Percentiles rank a stretch among this genome's conserved stretches.
phyloP scores from a whole-genome alignment of 2,329 filamentous ascomycete genomes.

The Neopestalotiopsis sp. region DNA sequence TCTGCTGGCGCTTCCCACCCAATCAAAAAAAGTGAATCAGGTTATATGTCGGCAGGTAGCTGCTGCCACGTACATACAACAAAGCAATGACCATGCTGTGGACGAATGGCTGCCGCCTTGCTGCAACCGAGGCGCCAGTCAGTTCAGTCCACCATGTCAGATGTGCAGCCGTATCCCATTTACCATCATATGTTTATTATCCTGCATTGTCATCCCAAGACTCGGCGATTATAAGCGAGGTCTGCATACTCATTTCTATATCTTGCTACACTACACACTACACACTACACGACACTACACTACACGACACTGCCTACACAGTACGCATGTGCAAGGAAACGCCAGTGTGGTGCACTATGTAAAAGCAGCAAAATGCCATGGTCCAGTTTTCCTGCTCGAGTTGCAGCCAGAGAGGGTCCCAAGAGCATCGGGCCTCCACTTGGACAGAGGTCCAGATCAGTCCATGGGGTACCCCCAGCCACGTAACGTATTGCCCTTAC shows the following conservation, averaged over 20 bases:
- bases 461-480: not conserved
- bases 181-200: not conserved
- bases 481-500: not conserved
- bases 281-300: not conserved
- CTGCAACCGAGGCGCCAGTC: not conserved
- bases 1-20: not conserved
- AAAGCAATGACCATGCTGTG: slow-evolving; percentile 1
- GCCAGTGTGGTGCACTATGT: not conserved
- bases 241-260: not conserved
- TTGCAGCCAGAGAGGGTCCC: not conserved
- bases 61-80: slow-evolving; percentile 1
- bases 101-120: not conserved
- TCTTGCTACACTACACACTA: not conserved
- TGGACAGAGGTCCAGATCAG: slow-evolving; percentile 1
- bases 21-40: not conserved
- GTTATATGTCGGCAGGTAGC: not conserved
- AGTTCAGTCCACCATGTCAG: not conserved
- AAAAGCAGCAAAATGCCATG: not conserved
- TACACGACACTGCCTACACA: not conserved
- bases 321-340: not conserved
- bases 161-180: not conserved
- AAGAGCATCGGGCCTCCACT: not conserved
- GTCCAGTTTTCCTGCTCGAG: not conserved
- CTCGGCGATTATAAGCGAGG: not conserved
- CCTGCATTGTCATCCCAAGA: not conserved